Base-by-base conservation (phyloP, 768 basidiomycete species). In the Naganishia onofrii region DNA sequence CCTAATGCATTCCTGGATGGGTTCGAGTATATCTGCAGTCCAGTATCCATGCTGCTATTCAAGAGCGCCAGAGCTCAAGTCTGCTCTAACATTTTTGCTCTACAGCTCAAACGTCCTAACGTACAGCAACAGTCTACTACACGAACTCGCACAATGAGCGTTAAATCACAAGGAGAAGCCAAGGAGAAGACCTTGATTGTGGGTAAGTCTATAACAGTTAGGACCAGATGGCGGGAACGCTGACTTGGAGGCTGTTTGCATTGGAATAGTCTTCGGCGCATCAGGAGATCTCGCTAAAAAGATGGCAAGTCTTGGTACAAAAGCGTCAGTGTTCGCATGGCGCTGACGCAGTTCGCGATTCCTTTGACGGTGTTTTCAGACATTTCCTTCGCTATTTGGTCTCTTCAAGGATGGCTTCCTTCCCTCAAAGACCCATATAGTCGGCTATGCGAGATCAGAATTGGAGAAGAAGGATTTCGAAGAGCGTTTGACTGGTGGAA, bases 231-330 rank as follows among this genome's bases (percentile, higher is more conserved):
- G 19, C 15, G 12, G 63, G 3, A n/a, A 8, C 1, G 12, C 48
- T 65, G n/a, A 21, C 5, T 23, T 12, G 36, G 15, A n/a, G 31
- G 15, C 15, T 23, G 3, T 15, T 15, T 31, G 6, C 5, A 8
- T 28, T 31, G 17, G n/a, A 26, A 57, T n/a, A 69, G 73, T 74
- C 66, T 74, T 74, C 46, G 73, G 73, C 34, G 73, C 73, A 0
- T 74, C 73, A 6, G 73, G 73, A 0, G 73, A 74, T 57, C 69
- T 74, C 21, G 73, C 73, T 23, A 70, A 70, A 69, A 74, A 74
- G 63, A 72, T 72, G 71, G 70, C 44, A 29, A 69, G 63, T 70
- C 42, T 28, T 36, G 17, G 38, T 26, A 51, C n/a, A 21, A 51
- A 15, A 46, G 44, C 65, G 21, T n/a, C 48, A 51, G 65, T 19